Percentiles rank a stretch among this genome's conserved stretches.
phyloP scores from a whole-genome alignment of 352 stramenopile genomes.

The Blastocystis sp. region DNA sequence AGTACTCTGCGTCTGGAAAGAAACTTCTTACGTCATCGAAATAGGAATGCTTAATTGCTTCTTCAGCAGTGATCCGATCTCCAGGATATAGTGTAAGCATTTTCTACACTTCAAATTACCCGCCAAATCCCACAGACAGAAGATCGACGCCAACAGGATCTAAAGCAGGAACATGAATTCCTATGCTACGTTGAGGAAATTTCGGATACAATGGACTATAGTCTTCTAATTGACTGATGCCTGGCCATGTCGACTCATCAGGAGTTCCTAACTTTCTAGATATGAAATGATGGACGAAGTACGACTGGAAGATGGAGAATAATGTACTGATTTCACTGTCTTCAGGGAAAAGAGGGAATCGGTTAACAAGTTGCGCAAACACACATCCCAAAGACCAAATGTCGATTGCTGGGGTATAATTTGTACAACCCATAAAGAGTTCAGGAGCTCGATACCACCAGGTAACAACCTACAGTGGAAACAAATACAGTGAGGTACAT shows the following conservation, averaged over 20 bases:
- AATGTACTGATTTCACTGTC: conserved; percentile 50
- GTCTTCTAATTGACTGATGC: conserved; percentile 89
- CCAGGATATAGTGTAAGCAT: conserved; percentile 18
- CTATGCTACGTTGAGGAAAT: conserved; percentile 70
- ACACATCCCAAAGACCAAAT: conserved; percentile 86
- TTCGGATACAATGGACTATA: conserved; percentile 93
- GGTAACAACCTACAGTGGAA: conserved; percentile 90
- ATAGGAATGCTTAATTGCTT: conserved; percentile 38
- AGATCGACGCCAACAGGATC: conserved; percentile 79
- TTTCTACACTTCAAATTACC: conserved; percentile 51
- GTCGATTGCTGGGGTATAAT: conserved; percentile 88
- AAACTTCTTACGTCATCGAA: conserved; percentile 39
- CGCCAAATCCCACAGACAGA: conserved; percentile 74
- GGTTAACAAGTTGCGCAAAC: conserved; percentile 88
- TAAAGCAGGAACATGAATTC: conserved; percentile 68
- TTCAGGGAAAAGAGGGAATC: conserved; percentile 79
- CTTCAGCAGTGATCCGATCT: conserved; percentile 37
- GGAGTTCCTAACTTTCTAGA: conserved; percentile 87
- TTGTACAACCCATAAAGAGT: conserved; percentile 86
- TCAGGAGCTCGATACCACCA: conserved; percentile 91
- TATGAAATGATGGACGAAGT: neutral
- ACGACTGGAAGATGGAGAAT: conserved; percentile 39
- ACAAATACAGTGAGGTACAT: conserved; percentile 75
- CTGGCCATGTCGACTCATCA: conserved; percentile 88
- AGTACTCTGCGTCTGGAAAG: neutral